Evolutionary conservation across 2,329 filamentous ascomycete genomes (phyloP), one percentile per base, ranked within the genome.

Genomic region (Fusarium pilosicola): DNA sequence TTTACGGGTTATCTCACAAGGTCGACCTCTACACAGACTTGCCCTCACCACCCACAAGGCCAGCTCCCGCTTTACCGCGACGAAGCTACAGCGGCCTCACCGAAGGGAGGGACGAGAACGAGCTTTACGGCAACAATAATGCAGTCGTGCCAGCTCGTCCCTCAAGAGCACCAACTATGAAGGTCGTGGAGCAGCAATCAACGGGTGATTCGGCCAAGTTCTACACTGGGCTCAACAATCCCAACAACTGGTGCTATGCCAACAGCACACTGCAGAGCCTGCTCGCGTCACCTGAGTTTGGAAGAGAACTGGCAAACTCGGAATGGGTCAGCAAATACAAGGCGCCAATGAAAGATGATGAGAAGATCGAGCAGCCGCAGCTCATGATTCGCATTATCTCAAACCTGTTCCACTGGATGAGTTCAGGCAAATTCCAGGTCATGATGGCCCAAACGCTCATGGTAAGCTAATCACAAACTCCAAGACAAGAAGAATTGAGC

Each of bases 231-330:
- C 86, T 98, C 18, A 85, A 90, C 66, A 98, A 98, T 76, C 93
- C 94, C 45, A 90, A 91, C 3, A 92, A 93, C 52, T 95, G 93
- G 74, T 98, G 96, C 80, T 98, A 97, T 79, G 95, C 96, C 86
- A 98, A 97, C 81, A 92, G 94, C n/a, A 92, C 92, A 0, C 86
- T 98, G 32, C 96, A 98, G 81, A 93, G 93, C 68, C 84, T 98
- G 24, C 93, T 93, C 66, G 92, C 91, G 4, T 96, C 95, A 2
- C 79, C 89, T 79, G 83, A 90, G 83, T 88, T 97, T 88, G 85
- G 89, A 83, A 80, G 90, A 83, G 85, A 92, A 85, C 79, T 92
- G 79, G 78, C 94, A 83, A 83, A 88, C 80, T 81, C 81, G 79
- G 77, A 88, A 82, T 87, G 89, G 92, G 75, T 90, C 86, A 78